A percentile compares a stretch with the other conserved stretches of the same genome.
phyloP scores from a whole-genome alignment of 768 basidiomycete genomes.

The Pulveroboletus sp. region DNA sequence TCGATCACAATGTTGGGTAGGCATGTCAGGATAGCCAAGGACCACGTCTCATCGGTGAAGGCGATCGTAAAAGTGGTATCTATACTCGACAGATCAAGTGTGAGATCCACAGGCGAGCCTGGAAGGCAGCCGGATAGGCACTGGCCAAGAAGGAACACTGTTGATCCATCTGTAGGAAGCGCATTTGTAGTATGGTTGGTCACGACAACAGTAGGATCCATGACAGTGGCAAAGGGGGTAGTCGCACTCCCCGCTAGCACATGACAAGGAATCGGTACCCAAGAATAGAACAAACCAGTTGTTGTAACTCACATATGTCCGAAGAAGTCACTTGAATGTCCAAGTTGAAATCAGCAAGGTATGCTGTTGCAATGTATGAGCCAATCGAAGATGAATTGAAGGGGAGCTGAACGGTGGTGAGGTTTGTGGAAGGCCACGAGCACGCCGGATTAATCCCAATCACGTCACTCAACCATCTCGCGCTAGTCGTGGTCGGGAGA shows the following conservation, averaged over 20 bases:
- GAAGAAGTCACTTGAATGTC: conserved; percentile 6
- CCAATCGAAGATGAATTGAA: conserved; percentile 1
- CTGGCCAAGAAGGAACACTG: conserved; percentile 19
- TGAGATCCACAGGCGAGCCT: not conserved
- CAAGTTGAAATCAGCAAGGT: conserved; percentile 16
- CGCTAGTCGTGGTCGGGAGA: conserved; percentile 13
- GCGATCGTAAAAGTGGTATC: conserved; percentile 11
- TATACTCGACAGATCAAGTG: conserved; percentile 14
- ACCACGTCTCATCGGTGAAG: conserved; percentile 17
- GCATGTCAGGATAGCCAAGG: conserved; percentile 21
- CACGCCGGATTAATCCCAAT: conserved; percentile 25
- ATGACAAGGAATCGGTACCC: not conserved
- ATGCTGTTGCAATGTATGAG: conserved; percentile 7
- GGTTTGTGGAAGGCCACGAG: conserved; percentile 28
- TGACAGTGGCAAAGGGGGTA: conserved; percentile 2
- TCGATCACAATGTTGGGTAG: conserved; percentile 22
- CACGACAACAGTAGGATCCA: conserved; percentile 7
- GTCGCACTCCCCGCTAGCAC: not conserved
- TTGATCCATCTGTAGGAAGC: conserved; percentile 18
- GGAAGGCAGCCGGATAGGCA: conserved; percentile 18
- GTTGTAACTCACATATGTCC: conserved; percentile 8
- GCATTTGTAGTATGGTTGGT: conserved; percentile 23
- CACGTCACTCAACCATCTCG: conserved; percentile 30
- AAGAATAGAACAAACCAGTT: not conserved
- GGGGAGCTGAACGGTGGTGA: conserved; percentile 13